Conservation (phyloP, 805 yeast genomes). For the Suhomyces prunicola region DNA sequence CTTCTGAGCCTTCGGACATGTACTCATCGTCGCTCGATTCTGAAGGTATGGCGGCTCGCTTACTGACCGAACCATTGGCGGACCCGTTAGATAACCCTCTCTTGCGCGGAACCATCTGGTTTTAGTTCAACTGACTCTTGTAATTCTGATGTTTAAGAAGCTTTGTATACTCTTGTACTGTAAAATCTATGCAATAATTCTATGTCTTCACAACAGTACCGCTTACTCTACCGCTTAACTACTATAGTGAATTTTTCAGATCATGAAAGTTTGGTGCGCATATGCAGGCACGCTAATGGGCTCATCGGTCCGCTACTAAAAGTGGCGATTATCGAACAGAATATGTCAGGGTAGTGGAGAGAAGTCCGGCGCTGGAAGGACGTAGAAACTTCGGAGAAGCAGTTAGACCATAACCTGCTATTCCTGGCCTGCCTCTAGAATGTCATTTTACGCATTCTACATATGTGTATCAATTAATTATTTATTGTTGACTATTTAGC, state of each 20-base stretch:
- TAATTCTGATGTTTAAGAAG: not conserved
- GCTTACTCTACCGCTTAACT: not conserved
- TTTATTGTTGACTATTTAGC: not conserved
- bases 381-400: not conserved
- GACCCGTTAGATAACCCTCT: constrained; percentile 11
- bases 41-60: constrained; percentile 2
- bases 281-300: not conserved
- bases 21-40: constrained; percentile 9
- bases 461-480: not conserved
- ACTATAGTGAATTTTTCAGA: not conserved
- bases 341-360: not conserved
- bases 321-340: not conserved
- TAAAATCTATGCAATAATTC: not conserved
- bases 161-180: not conserved
- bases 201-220: not conserved
- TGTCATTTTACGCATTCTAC: not conserved
- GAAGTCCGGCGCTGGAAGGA: not conserved
- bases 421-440: too few relatives aligned
- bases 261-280: not conserved
- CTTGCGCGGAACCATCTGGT: not conserved
- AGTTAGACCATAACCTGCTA: too few relatives aligned
- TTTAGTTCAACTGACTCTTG: not conserved
- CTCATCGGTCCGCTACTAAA: not conserved
- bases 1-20: constrained; percentile 6
- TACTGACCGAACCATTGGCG: constrained; percentile 2